Evolutionary conservation across 257 asterid species (phyloP), one percentile per base, ranked within the genome.

Genomic region (Gardenia jasminoides): DNA sequence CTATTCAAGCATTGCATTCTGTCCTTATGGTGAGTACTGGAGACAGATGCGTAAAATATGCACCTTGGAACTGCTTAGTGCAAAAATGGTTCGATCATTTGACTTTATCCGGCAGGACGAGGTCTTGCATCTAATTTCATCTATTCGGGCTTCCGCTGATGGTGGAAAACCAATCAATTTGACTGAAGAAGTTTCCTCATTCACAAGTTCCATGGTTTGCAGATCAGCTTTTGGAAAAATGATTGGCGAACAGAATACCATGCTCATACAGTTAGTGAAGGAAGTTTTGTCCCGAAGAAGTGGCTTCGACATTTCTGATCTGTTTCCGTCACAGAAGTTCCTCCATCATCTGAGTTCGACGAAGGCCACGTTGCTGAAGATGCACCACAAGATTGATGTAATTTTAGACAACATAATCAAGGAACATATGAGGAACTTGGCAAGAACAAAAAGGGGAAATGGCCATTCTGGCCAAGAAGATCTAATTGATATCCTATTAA

Each of bases 21-120:
- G 80, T 48, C 84, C 84, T 7, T 78, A 80, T 47, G 87, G 84
- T 0, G 70, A 33, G 6, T 77, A 80, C 58, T 84, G 82, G 84
- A 78, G 82, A 33, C 80, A 74, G 20, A n/a, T 80, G 71, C 68
- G 83, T 1, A 80, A 80, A 56, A 17, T 83, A 3, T 75, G 83
- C 70, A 70, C 72, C 43, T 13, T 69, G 39, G 79, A 83, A 66
- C 75, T 83, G 43, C 58, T 83, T 3, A 83, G 67, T 72, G 5
- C 50, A 1, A 80, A 70, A 17, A 56, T 65, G 3, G 76, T 79
- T 52, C 59, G 22, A 24, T 73, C 81, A 0, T 83, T 70, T 64
- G 22, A 6, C 15, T 52, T 64, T 8, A 33, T 69, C 11, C 67
- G 86, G 31, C 44, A 43, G 22, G 81, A 76, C 7, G 86, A 83